phyloP scores from a whole-genome alignment of 192 early-diverging fungal species.

The Backusella tarrabulga region DNA sequence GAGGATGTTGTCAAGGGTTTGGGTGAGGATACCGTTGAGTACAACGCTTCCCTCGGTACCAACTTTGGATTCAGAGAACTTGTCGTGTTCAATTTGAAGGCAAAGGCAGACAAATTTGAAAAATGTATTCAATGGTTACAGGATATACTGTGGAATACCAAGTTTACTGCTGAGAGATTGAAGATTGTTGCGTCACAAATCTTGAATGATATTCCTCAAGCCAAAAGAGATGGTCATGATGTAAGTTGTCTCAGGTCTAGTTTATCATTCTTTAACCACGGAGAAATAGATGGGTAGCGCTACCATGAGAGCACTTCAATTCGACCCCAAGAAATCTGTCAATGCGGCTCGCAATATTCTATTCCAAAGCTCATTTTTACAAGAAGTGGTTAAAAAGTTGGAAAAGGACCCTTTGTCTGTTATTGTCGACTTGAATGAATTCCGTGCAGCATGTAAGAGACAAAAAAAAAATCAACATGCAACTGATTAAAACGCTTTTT shows the following conservation, averaged over 20 bases:
- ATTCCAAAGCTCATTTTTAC: conserved; percentile 48
- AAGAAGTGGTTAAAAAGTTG: conserved; percentile 43
- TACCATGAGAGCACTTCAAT: conserved; percentile 41
- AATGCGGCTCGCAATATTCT: conserved; percentile 42
- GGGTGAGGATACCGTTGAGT: conserved; percentile 54
- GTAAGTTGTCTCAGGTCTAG: conserved; percentile 27
- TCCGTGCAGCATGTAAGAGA: conserved; percentile 46
- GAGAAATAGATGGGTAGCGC: conserved; percentile 42
- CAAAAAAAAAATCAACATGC: too few relatives aligned
- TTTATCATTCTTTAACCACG: too few relatives aligned
- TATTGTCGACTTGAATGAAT: conserved; percentile 41
- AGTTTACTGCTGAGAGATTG: conserved; percentile 54
- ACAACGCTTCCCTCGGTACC: conserved; percentile 40
- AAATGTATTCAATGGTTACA: conserved; percentile 53
- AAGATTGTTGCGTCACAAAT: conserved; percentile 52
- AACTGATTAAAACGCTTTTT: too few relatives aligned
- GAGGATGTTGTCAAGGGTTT: conserved; percentile 55
- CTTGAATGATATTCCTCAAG: conserved; percentile 53
- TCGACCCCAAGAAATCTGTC: conserved; percentile 45
- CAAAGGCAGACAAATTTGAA: conserved; percentile 47
- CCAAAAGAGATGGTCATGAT: conserved; percentile 55
- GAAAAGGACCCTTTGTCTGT: conserved; percentile 43
- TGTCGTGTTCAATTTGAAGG: conserved; percentile 31
- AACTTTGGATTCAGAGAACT: conserved; percentile 38
- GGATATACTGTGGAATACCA: conserved; percentile 53